Evolutionary conservation across 2,329 filamentous ascomycete species (phyloP), one percentile per base, ranked within the genome.

Genomic region (Orbilia ellipsospora): DNA sequence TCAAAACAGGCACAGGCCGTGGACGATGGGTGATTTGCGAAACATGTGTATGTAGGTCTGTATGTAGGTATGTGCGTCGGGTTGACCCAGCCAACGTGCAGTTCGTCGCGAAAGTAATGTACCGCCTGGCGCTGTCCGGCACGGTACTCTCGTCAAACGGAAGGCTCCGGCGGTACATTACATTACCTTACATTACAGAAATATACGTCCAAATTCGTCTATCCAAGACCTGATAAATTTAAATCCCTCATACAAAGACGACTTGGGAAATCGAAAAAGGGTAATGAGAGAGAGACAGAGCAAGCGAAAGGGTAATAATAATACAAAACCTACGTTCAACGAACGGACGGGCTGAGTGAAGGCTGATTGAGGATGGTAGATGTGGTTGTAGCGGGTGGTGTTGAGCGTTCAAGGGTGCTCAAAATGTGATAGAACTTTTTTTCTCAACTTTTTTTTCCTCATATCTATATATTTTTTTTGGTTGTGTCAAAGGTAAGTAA

Each of bases 361-460:
- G 56, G 50, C 48, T 61, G 54, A 66, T 55, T 36, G 31, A 50
- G 62, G 26, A 62, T 59, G 51, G 64, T 73, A 44, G 23, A 20
- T 28, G 57, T 59, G 65, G 72, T 69, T 23, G 72, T 64, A 40
- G 72, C 52, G 64, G 64, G 59, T 55, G 72, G 60, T 75, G 64
- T 68, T 75, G 72, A 68, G 59, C 45, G 48, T 50, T 52, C 72
- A 52, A 69, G 72, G 72, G 72, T 75, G 13, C 13, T 48, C 52
- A 68, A 75, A 64, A 75, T 74, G 63, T 74, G 70, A 73, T 57
- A 70, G 66, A 44, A n/a, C 31, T 59, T 42, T 51, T 67, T 67
- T 68, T 52, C 28, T 45, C 42, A 44, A 50, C 1, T 36, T 36
- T 36, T 36, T 10, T 36, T 36, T 7, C 45, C 18, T 52, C 28